Conservation (phyloP, 331 rosid genomes). For the Prunus yedoensis region DNA sequence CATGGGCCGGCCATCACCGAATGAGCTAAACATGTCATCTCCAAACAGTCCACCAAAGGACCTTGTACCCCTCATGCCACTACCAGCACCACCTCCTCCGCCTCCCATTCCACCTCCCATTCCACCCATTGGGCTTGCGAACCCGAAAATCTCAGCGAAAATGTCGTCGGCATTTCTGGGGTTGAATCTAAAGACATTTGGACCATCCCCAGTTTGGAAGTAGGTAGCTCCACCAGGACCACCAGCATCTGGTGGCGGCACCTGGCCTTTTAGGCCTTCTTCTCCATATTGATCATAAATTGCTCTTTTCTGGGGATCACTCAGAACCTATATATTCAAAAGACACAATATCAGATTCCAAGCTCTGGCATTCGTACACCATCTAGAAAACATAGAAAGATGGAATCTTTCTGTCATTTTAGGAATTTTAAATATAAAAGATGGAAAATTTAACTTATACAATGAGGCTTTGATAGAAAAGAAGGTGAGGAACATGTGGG, state of each 20-base stretch:
- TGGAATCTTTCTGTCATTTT: not conserved
- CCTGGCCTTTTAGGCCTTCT: conserved; percentile 78
- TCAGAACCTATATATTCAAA: conserved; percentile 53
- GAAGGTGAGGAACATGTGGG: not conserved
- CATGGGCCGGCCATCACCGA: conserved; percentile 62
- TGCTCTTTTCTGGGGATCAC: conserved; percentile 80
- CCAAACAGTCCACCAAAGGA: conserved; percentile 80
- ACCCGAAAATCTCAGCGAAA: conserved; percentile 66
- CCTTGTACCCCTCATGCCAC: conserved; percentile 62
- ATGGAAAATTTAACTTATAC: not conserved
- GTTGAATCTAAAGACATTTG: conserved; percentile 70
- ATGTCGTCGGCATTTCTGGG: conserved; percentile 73
- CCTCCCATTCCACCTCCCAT: no score
- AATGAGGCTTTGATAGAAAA: no score
- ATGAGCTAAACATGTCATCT: conserved; percentile 54
- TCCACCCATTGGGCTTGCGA: conserved; percentile 73
- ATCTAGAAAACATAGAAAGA: not conserved
- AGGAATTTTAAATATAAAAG: not conserved
- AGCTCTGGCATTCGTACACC: not conserved
- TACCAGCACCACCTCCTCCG: conserved; percentile 47
- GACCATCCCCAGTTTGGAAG: conserved; percentile 71
- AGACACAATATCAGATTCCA: not conserved
- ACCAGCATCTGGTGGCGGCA: conserved; percentile 65
- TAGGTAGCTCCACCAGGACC: conserved; percentile 57
- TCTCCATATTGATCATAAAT: conserved; percentile 86